These are phyloP conservation scores for Aspergillus asperescens DNA, from an alignment of 495 filamentous ascomycete species.

Conservation along the genomic window DNA sequence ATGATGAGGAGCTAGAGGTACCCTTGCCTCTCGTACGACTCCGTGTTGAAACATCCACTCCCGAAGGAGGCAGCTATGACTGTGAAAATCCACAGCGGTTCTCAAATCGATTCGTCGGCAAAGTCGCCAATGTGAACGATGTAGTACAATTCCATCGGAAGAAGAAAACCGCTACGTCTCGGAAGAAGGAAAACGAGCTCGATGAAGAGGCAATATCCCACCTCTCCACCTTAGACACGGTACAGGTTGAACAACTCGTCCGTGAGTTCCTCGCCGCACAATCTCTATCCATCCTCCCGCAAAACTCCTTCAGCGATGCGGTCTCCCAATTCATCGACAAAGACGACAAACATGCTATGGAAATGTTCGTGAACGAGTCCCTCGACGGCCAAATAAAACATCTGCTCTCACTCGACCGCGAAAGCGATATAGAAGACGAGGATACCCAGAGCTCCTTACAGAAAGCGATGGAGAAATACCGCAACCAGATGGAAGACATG, in stretches of 20 bases:
- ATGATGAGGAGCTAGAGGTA: slow-evolving; percentile 48
- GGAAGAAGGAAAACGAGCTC: slow-evolving; percentile 41
- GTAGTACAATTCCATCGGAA: slow-evolving; percentile 91
- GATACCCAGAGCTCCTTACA: slow-evolving; percentile 52
- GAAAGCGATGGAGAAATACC: slow-evolving; percentile 65
- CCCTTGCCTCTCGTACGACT: slow-evolving; percentile 84
- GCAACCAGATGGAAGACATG: slow-evolving; percentile 62
- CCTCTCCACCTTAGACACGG: slow-evolving; percentile 58
- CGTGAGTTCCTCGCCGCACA: slow-evolving; percentile 78
- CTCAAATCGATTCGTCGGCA: slow-evolving; percentile 84
- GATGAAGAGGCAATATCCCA: slow-evolving; percentile 56
- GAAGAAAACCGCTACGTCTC: slow-evolving; percentile 50
- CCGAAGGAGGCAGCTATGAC: slow-evolving; percentile 81
- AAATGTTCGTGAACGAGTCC: slow-evolving; percentile 79
- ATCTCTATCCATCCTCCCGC: slow-evolving; percentile 81
- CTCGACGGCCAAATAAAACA: slow-evolving; percentile 71
- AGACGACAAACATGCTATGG: slow-evolving; percentile 89
- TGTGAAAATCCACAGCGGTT: slow-evolving; percentile 96
- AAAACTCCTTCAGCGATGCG: slow-evolving; percentile 87
- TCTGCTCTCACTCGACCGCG: slow-evolving; percentile 58
- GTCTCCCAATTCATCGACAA: slow-evolving; percentile 92
- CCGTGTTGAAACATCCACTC: slow-evolving; percentile 83
- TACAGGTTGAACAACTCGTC: slow-evolving; percentile 85
- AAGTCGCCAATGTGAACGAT: slow-evolving; percentile 90
- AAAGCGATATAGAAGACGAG: slow-evolving; percentile 62